Evolutionary conservation across 169 alveolate genomes (phyloP).

Genomic region (Cytauxzoon felis): DNA sequence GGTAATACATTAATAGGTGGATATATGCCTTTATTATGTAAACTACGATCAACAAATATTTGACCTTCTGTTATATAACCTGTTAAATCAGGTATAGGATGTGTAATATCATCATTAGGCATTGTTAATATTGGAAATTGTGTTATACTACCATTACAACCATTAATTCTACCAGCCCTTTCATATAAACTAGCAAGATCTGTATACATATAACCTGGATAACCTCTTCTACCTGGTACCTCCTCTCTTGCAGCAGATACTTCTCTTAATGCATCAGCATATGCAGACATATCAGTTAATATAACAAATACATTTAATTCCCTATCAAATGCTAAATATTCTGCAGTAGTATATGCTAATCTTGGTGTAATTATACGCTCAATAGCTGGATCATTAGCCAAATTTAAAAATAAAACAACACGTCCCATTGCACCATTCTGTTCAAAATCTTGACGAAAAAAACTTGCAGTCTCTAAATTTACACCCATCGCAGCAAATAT

Average conservation of each 20-base stretch:
- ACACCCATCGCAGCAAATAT: slow-evolving; percentile 99
- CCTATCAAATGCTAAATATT: slow-evolving; percentile 97
- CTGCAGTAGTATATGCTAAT: slow-evolving; percentile 99
- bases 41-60: slow-evolving; percentile 96
- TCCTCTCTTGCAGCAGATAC: slow-evolving; percentile 99
- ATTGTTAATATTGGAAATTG: slow-evolving; percentile 98
- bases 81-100: slow-evolving; percentile 98
- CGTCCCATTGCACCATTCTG: slow-evolving; percentile 99
- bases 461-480: slow-evolving; percentile 99
- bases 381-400: slow-evolving; percentile 99
- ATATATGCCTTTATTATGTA: slow-evolving; percentile 94
- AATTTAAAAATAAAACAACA: slow-evolving; percentile 96
- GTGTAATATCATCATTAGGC: slow-evolving; percentile 99
- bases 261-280: slow-evolving; percentile 99
- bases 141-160: slow-evolving; percentile 95
- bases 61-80: slow-evolving; percentile 99
- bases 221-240: slow-evolving; percentile 99
- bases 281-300: slow-evolving; percentile 98
- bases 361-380: slow-evolving; percentile 98
- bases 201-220: slow-evolving; percentile 99
- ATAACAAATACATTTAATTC: slow-evolving; percentile 98
- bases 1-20: slow-evolving; percentile 98
- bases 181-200: slow-evolving; percentile 99
- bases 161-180: slow-evolving; percentile 99
- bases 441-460: slow-evolving; percentile 99